These are phyloP conservation scores for Metschnikowia proteae DNA, from an alignment of 805 yeast genomes.

Conservation along the genomic window DNA sequence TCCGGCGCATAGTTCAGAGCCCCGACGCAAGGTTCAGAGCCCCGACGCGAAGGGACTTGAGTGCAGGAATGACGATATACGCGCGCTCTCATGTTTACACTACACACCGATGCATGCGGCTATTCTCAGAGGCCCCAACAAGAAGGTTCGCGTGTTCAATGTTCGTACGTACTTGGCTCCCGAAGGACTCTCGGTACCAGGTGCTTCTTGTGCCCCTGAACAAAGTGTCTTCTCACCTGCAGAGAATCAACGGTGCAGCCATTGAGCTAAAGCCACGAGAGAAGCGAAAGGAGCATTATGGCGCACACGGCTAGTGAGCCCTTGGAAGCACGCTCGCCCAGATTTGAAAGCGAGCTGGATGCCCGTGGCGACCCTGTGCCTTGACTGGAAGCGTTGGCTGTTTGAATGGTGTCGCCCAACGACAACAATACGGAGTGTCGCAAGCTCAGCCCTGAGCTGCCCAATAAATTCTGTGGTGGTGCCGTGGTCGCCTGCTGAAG, in stretches of 20 bases:
- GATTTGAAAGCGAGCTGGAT: neutral
- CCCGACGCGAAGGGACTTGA: neutral
- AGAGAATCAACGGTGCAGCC: neutral
- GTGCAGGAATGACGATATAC: neutral
- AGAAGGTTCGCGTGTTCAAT: too few species aligned
- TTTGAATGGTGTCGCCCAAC: slow-evolving; percentile 3
- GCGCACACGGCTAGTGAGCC: neutral
- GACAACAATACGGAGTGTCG: slow-evolving; percentile 1
- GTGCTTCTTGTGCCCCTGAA: too few species aligned
- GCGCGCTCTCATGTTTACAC: neutral
- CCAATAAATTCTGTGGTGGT: neutral
- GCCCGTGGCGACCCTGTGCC: neutral
- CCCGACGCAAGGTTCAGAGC: neutral
- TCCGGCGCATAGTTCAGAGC: neutral
- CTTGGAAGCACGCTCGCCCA: neutral
- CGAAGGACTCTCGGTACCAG: too few species aligned
- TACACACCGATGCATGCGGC: neutral
- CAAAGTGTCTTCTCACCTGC: too few species aligned
- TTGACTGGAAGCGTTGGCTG: slow-evolving; percentile 4
- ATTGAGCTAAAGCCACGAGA: neutral
- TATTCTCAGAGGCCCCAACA: neutral
- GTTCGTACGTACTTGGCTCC: too few species aligned
- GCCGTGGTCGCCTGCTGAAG: slow-evolving; percentile 13
- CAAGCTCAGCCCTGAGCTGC: neutral
- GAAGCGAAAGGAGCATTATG: neutral